These are phyloP conservation scores for Zizania latifolia DNA, from an alignment of 176 grass and related monocot genomes.

Conservation along the genomic window DNA sequence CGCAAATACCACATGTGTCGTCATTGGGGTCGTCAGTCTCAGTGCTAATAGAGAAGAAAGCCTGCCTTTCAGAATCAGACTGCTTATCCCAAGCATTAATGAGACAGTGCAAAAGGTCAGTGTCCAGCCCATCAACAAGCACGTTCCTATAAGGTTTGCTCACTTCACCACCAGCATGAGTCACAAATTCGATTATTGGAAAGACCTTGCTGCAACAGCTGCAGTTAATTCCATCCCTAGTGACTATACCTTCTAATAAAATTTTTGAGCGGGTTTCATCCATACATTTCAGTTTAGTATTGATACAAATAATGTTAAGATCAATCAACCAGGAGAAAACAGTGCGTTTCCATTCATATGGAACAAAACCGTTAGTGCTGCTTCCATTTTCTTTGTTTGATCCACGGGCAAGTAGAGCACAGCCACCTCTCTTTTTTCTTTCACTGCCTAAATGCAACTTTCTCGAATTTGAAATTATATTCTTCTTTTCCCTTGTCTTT, in stretches of 20 bases:
- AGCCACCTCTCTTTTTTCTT: conserved; percentile 60
- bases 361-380: conserved; percentile 56
- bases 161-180: conserved; percentile 54
- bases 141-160: conserved; percentile 49
- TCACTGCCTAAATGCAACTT: conserved; percentile 27
- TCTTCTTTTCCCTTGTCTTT: conserved; percentile 25
- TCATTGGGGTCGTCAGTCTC: conserved; percentile 79
- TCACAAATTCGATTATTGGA: conserved; percentile 59
- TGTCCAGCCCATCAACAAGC: conserved; percentile 47
- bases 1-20: conserved; percentile 95
- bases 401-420: conserved; percentile 68
- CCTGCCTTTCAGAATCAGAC: conserved; percentile 58
- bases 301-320: conserved; percentile 53
- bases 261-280: conserved; percentile 54
- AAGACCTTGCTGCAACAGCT: conserved; percentile 67
- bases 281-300: conserved; percentile 72
- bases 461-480: conserved; percentile 25
- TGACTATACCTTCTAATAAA: conserved; percentile 54
- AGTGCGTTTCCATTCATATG: conserved; percentile 79
- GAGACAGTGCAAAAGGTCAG: conserved; percentile 69
- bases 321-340: conserved; percentile 95
- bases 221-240: conserved; percentile 80
- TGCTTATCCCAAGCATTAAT: conserved; percentile 73
- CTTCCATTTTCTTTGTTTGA: conserved; percentile 54
- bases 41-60: conserved; percentile 56